phyloP scores from a whole-genome alignment of 2,329 filamentous ascomycete genomes.

The Aspergillus glaucus region DNA sequence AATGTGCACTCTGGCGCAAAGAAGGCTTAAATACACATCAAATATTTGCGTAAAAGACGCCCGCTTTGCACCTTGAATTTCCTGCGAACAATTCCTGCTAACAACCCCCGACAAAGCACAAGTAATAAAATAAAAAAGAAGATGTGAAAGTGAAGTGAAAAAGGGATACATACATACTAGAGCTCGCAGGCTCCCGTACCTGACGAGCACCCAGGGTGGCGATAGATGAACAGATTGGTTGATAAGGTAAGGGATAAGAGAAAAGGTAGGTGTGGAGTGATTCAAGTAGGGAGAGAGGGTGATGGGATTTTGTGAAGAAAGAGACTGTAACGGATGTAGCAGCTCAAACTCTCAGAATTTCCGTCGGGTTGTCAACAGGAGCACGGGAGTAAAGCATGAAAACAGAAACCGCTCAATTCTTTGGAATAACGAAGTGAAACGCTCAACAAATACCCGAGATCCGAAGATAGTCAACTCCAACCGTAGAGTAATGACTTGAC shows the following conservation, averaged over 20 bases:
- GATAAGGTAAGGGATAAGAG: too few species aligned
- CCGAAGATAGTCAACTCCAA: slow-evolving; percentile 7
- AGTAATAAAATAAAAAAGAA: neutral
- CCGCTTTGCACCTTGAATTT: slow-evolving; percentile 1
- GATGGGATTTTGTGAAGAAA: too few species aligned
- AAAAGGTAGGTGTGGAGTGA: too few species aligned
- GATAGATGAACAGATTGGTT: too few species aligned
- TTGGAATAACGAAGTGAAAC: slow-evolving; percentile 14
- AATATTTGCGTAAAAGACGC: slow-evolving; percentile 2
- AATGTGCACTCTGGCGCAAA: slow-evolving; percentile 5
- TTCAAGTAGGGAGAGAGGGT: too few species aligned
- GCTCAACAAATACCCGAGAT: slow-evolving; percentile 16
- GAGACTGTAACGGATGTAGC: too few species aligned
- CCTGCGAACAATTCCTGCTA: neutral
- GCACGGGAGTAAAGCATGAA: slow-evolving; percentile 10
- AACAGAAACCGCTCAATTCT: slow-evolving; percentile 9
- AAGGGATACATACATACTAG: neutral
- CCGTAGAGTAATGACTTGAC: neutral
- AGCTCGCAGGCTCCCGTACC: neutral
- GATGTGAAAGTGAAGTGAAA: slow-evolving; percentile 5
- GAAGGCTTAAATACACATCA: slow-evolving; percentile 8
- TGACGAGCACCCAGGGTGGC: too few species aligned
- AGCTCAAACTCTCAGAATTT: too few species aligned
- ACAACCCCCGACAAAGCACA: neutral
- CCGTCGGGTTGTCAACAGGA: slow-evolving; percentile 8